These are phyloP conservation scores for Sordariomycetes sp. DNA, from an alignment of 2,329 filamentous ascomycete genomes.

Conservation along the genomic window DNA sequence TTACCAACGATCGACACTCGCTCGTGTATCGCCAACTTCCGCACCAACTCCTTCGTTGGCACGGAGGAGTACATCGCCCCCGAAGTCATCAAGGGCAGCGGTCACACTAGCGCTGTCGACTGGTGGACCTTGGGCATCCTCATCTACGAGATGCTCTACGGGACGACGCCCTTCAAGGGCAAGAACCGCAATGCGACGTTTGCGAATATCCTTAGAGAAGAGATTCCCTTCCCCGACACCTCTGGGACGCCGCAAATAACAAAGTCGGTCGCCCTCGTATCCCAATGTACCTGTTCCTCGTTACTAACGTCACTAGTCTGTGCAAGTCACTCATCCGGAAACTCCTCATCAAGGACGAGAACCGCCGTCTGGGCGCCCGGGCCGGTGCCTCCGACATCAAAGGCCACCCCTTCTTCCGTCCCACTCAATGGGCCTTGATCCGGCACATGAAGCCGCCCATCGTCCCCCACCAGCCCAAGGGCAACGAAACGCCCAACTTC, in stretches of 20 bases:
- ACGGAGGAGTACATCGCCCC: conserved; percentile 99
- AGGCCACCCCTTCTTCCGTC: conserved; percentile 88
- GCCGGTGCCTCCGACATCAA: conserved; percentile 97
- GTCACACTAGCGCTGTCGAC: conserved; percentile 95
- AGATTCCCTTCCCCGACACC: conserved; percentile 92
- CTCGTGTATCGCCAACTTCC: conserved; percentile 95
- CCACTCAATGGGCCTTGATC: conserved; percentile 92
- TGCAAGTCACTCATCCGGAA: conserved; percentile 97
- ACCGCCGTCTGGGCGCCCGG: conserved; percentile 81
- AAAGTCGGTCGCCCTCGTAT: conserved; percentile 53
- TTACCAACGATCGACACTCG: conserved; percentile 97
- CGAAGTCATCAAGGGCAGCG: conserved; percentile 97
- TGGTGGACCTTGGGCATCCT: conserved; percentile 98
- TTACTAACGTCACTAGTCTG: conserved; percentile 45
- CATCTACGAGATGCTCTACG: conserved; percentile 98
- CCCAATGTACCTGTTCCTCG: neutral
- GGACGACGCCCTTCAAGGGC: conserved; percentile 97
- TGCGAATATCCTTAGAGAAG: conserved; percentile 91
- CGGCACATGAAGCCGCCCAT: conserved; percentile 98
- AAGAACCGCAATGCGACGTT: conserved; percentile 98
- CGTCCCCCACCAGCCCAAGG: conserved; percentile 81
- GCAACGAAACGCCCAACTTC: conserved; percentile 93
- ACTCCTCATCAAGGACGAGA: conserved; percentile 95
- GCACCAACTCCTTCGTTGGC: conserved; percentile 96
- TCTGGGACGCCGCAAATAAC: conserved; percentile 76